Evolutionary conservation across 1,284 basidiomycete species (phyloP), one percentile per base, ranked within the genome.

Genomic region (Macrocybe sp.): DNA sequence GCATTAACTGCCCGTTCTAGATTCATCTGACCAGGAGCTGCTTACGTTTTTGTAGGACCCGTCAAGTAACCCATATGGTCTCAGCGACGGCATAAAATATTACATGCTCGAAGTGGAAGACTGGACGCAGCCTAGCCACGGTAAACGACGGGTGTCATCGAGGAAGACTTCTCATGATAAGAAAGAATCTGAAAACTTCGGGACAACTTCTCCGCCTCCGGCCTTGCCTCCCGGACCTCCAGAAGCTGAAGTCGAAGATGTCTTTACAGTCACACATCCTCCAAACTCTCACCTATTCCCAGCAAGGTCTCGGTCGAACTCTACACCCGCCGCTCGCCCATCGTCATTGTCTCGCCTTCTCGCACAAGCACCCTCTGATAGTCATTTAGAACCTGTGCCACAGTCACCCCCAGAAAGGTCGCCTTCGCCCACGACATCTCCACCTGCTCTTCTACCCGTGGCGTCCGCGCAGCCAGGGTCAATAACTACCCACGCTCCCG

Each of bases 41-140:
- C 16, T 44, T 35, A 16, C 47, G 30, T 22, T 38, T 37, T 6
- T 45, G 30, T 46, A 91, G 88, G 83, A 88, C 61, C 79, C 83
- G 29, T 73, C 69, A 28, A 86, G 80, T 45, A 89, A 87, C 63
- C 81, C 85, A 14, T 89, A 87, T 63, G 83, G 89, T 6, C 76
- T 97, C 2, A 86, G 90, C 1, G 89, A 94, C 56, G 93, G 93
- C 8, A 81, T 95, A 49, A 92, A 93, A 58, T 97, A 92, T 62
- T 94, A 90, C 65, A 85, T 93, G 77, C 81, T 97, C 11, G 88
- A 95, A 61, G 92, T 95, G 4, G 94, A 97, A 62, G 90, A 92
- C 59, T 94, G 90, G 85, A 90, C 86, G 1, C 89, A 89, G 56
- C 81, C 83, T 2, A 75, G 72, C 44, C 73, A 75, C 33, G 79